These are phyloP conservation scores for Collybia nuda DNA, from an alignment of 768 basidiomycete genomes.

Conservation along the genomic window DNA sequence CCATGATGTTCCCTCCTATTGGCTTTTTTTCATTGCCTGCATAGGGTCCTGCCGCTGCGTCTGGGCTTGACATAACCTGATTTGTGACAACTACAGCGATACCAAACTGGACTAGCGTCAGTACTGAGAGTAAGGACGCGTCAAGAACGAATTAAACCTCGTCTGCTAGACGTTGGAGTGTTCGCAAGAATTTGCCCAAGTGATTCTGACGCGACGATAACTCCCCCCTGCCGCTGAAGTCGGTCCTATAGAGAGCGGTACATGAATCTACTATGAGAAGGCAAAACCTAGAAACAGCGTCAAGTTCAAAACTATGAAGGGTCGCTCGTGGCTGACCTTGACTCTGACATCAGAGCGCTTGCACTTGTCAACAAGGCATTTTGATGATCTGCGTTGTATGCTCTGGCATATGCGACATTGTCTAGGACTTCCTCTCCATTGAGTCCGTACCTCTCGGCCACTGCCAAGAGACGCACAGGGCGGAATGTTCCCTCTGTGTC, in stretches of 20 bases:
- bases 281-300: constrained; percentile 69
- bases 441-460: constrained; percentile 94
- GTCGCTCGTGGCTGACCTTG: constrained; percentile 60
- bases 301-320: background rate
- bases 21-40: constrained; percentile 95
- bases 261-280: constrained; percentile 96
- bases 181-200: constrained; percentile 92
- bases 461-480: constrained; percentile 89
- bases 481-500: constrained; percentile 99
- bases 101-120: constrained; percentile 66
- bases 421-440: constrained; percentile 98
- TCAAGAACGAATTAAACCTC: constrained; percentile 56
- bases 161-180: constrained; percentile 90
- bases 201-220: constrained; percentile 94
- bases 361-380: constrained; percentile 86
- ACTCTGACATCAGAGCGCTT: constrained; percentile 99
- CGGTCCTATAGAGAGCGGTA: constrained; percentile 92
- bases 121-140: constrained; percentile 9
- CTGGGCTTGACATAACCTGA: constrained; percentile 99
- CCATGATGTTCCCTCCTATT: constrained; percentile 98
- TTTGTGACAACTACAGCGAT: constrained; percentile 97
- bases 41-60: constrained; percentile 87
- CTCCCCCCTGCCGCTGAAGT: constrained; percentile 94
- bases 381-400: constrained; percentile 99
- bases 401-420: constrained; percentile 97